These are phyloP conservation scores for Perkinsus marinus DNA, from an alignment of 169 alveolate genomes.

Conservation along the genomic window DNA sequence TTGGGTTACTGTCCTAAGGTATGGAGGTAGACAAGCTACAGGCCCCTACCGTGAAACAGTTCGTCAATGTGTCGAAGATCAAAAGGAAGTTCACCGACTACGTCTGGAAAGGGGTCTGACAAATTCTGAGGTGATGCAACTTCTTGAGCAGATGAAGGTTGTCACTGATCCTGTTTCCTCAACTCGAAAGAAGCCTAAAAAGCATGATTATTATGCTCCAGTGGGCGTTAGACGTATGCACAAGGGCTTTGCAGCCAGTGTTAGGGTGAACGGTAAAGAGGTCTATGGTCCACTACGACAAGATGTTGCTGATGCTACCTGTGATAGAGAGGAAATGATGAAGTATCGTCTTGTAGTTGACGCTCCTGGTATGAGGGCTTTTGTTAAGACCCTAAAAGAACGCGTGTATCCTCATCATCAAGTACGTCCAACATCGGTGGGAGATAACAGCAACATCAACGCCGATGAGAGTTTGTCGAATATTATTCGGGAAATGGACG, in stretches of 20 bases:
- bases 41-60: not conserved
- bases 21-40: not conserved
- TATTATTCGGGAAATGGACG: too few species aligned
- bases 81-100: not conserved
- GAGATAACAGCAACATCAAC: too few species aligned
- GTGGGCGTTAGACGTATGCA: not conserved
- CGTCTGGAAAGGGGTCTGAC: not conserved
- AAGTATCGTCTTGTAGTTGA: not conserved
- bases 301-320: not conserved
- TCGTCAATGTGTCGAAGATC: not conserved
- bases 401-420: not conserved
- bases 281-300: not conserved
- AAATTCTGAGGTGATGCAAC: not conserved
- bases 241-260: not conserved
- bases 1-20: not conserved
- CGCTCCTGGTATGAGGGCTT: not conserved
- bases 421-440: too few species aligned
- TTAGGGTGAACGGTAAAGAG: not conserved
- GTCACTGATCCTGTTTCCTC: not conserved
- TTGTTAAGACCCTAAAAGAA: not conserved
- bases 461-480: too few species aligned
- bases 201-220: not conserved
- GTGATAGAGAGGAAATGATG: not conserved
- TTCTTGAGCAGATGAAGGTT: not conserved
- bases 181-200: not conserved